A percentile compares a stretch with the other conserved stretches of the same genome.
Conservation (phyloP, 202 grass and related monocot species). For the Miscanthus sacchariflorus region DNA sequence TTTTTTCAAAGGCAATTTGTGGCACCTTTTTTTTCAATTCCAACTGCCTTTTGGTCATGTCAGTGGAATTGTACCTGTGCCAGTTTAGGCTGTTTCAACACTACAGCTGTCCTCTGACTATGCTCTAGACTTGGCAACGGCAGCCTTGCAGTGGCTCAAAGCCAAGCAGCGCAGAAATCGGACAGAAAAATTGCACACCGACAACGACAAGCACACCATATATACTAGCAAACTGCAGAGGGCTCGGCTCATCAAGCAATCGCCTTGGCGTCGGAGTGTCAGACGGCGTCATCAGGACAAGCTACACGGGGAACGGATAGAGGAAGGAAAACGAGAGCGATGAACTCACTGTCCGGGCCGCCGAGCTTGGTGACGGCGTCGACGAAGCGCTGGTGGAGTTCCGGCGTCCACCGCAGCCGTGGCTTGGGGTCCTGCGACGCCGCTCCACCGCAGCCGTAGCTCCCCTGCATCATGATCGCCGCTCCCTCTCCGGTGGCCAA, state of each 20-base stretch:
- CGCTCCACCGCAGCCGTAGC: slow-evolving; percentile 2
- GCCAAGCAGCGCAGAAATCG: background rate
- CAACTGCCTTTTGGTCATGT: background rate
- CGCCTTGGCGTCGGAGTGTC: background rate
- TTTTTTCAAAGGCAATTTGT: background rate
- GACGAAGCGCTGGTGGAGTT: slow-evolving; percentile 85
- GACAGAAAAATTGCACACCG: background rate
- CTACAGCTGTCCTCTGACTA: background rate
- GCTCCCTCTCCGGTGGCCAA: background rate
- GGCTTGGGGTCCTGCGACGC: slow-evolving; percentile 67
- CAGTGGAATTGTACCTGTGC: background rate
- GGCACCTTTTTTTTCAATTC: background rate
- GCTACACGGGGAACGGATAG: background rate
- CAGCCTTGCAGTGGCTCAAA: no score
- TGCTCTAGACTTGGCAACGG: no score
- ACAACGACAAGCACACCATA: no score
- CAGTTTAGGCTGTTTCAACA: slow-evolving; percentile 8
- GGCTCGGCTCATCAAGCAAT: background rate
- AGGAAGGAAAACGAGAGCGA: background rate
- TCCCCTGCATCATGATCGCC: slow-evolving; percentile 45
- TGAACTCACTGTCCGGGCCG: slow-evolving; percentile 80
- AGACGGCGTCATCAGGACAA: background rate
- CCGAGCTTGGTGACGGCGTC: slow-evolving; percentile 84
- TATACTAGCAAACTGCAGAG: background rate
- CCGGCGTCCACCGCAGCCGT: slow-evolving; percentile 85